Evolutionary conservation across 495 filamentous ascomycete genomes (phyloP).

Genomic region (Xylaria intraflava): DNA sequence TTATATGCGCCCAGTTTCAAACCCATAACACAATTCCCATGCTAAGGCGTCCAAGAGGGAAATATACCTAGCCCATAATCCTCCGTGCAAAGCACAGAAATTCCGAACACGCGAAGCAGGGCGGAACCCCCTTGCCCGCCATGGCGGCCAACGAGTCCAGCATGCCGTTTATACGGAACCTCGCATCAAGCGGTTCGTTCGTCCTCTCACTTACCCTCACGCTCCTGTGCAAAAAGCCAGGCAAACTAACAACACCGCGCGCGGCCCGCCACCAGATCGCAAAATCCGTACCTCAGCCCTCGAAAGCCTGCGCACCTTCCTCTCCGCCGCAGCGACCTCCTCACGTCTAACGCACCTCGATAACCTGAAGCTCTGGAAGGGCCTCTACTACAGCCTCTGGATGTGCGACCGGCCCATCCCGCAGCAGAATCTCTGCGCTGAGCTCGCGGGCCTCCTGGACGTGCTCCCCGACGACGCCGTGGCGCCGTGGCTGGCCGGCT

Average conservation of each 20-base stretch:
- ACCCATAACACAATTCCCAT: too few relatives aligned
- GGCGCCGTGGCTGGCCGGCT: conserved; percentile 60
- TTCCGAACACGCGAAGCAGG: too few relatives aligned
- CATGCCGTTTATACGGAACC: conserved; percentile 48
- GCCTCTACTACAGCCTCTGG: conserved; percentile 94
- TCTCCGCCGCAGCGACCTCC: conserved; percentile 53
- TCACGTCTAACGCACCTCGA: conserved; percentile 61
- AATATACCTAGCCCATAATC: too few relatives aligned
- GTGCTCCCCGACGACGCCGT: conserved; percentile 55
- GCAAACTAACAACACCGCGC: conserved; percentile 1
- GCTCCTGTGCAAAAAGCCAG: not conserved
- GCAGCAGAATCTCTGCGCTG: conserved; percentile 74
- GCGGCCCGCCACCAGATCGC: conserved; percentile 49
- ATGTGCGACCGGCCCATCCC: conserved; percentile 84
- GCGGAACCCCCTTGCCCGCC: too few relatives aligned
- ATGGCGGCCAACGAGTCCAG: conserved; percentile 39
- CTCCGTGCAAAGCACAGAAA: too few relatives aligned
- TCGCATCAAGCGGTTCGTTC: conserved; percentile 46
- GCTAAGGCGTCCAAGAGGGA: too few relatives aligned
- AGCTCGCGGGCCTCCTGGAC: conserved; percentile 67
- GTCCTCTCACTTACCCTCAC: conserved; percentile 11
- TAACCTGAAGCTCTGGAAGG: conserved; percentile 90
- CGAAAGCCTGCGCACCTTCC: conserved; percentile 69
- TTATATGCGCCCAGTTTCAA: too few relatives aligned
- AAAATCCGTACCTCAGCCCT: conserved; percentile 77